Percentiles rank a stretch among this genome's conserved stretches.
Conservation (phyloP, 805 yeast species). For the Ogataea paradorogensis region DNA sequence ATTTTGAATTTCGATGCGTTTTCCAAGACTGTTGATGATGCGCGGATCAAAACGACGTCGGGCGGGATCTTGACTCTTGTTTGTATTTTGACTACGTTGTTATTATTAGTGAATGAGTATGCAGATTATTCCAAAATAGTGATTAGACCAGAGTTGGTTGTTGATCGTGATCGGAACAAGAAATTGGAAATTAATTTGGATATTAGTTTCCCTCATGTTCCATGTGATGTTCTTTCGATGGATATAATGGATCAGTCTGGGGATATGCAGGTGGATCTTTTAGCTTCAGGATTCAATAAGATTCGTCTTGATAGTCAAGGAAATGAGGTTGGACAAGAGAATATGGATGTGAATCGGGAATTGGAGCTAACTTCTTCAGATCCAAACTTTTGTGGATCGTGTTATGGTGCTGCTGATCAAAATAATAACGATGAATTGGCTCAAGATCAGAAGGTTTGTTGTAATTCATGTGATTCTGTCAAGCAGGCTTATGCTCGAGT, state of each 20-base stretch:
- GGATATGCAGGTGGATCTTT: conserved; percentile 71
- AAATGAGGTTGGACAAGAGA: conserved; percentile 37
- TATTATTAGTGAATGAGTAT: conserved; percentile 74
- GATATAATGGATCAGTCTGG: conserved; percentile 91
- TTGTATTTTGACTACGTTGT: conserved; percentile 57
- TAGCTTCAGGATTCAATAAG: conserved; percentile 68
- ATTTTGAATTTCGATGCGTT: conserved; percentile 80
- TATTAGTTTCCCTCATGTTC: conserved; percentile 76
- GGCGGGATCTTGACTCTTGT: conserved; percentile 86
- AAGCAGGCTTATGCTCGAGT: conserved; percentile 70
- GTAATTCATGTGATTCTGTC: conserved; percentile 83
- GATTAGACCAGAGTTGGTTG: conserved; percentile 79
- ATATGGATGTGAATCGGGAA: conserved; percentile 40
- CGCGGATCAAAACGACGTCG: conserved; percentile 78
- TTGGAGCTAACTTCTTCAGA: conserved; percentile 24
- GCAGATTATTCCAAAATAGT: conserved; percentile 63
- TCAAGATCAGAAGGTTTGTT: conserved; percentile 53
- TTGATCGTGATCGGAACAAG: conserved; percentile 76
- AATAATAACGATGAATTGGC: conserved; percentile 39
- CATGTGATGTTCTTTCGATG: conserved; percentile 77
- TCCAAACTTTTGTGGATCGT: conserved; percentile 72
- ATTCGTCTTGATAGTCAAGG: conserved; percentile 61
- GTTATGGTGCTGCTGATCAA: conserved; percentile 82
- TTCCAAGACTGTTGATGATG: conserved; percentile 92
- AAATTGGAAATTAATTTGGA: conserved; percentile 78